Evolutionary conservation across 352 stramenopile species (phyloP), one percentile per base, ranked within the genome.

Genomic region (Phytophthora rubi): DNA sequence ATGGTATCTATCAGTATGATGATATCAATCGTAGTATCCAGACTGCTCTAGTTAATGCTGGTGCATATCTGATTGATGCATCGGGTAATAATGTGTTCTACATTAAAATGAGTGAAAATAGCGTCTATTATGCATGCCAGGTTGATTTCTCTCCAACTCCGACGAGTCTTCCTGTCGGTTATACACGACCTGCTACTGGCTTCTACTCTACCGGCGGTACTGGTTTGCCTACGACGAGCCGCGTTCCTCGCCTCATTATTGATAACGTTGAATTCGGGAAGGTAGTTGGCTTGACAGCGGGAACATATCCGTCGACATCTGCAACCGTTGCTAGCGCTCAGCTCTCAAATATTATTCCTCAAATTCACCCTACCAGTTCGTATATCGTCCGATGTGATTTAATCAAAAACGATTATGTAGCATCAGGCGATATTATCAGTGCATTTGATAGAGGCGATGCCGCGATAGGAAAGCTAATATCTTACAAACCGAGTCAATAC

Each of bases 301-400:
- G 39, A 1, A 69, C 65, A 1, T 73, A 68, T 35, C 65, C 59
- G 0, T 16, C 58, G 6, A 53, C 52, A 1, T 33, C 59, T 23
- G 63, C 65, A 7, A 73, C 53, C 0, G 51, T 59, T 16, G 5
- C 59, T 0, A 53, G 26, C 7, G 62, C 48, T 0, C 28, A 30
- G 28, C 28, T 30, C 6, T 30, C 28, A 30, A 30, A 30, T 30
- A 30, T 30, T 30, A 75, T 65, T 15, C 68, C 68, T 9, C 49
- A 67, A 12, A 51, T 56, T 44, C 61, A 71, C 2, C 68, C 68
- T 0, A 63, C 12, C 0, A 48, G 15, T 4, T 44, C 12, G 0
- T 75, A 75, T 26, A 54, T 75, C 2, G 55, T 75, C n/a, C 47
- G 68, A 3, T 75, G 68, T 30, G 61, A 65, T 55, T 0, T 71